Evolutionary conservation across 2,329 filamentous ascomycete species (phyloP).

Genomic region (Conoideocrella luteorostrata): DNA sequence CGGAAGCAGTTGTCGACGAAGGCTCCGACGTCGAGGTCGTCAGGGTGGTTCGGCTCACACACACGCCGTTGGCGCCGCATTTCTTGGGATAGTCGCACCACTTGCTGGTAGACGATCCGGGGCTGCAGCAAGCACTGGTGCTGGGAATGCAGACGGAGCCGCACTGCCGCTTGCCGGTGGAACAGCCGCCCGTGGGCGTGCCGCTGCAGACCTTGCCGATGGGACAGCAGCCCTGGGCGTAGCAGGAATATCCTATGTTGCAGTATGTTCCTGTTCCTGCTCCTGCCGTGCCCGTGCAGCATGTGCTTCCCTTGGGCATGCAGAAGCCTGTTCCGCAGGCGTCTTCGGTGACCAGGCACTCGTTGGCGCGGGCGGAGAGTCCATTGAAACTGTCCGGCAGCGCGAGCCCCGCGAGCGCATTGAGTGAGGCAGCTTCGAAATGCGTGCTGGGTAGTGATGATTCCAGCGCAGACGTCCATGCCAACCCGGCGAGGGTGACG

Average conservation of each 20-base stretch:
- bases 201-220: background rate
- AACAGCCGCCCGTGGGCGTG: background rate
- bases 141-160: slow-evolving; percentile 1
- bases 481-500: background rate
- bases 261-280: slow-evolving; percentile 3
- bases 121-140: slow-evolving; percentile 1
- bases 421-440: background rate
- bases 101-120: background rate
- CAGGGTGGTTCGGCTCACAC: background rate
- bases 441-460: background rate
- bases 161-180: background rate
- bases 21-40: background rate
- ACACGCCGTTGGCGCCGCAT: background rate
- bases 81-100: background rate
- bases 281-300: background rate
- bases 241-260: background rate
- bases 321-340: background rate
- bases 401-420: background rate
- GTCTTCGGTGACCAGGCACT: background rate
- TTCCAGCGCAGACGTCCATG: too few species aligned
- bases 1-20: background rate
- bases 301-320: slow-evolving; percentile 1
- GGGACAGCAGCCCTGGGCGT: slow-evolving; percentile 1
- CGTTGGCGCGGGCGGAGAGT: background rate
- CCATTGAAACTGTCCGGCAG: background rate